These are phyloP conservation scores for Magnolia sinica DNA, from an alignment of 164 flowering plant genomes.

Conservation along the genomic window DNA sequence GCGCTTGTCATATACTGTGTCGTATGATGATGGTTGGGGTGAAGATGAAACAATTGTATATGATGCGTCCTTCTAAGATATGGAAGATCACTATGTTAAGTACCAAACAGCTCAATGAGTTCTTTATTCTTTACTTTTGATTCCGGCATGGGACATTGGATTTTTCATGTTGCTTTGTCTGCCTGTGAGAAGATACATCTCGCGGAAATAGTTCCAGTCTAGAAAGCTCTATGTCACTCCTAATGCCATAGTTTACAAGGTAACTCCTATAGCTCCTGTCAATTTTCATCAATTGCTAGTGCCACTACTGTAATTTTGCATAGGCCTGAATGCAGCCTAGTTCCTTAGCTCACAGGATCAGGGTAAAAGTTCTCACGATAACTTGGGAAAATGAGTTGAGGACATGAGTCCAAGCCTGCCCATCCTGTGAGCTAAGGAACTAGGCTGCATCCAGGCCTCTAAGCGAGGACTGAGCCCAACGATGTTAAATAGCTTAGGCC, in stretches of 20 bases:
- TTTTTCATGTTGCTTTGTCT: conserved; percentile 68
- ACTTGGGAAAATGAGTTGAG: no score
- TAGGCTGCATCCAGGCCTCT: no score
- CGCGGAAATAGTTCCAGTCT: conserved; percentile 57
- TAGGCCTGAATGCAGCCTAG: no score
- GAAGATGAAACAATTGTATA: conserved; percentile 46
- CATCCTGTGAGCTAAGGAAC: no score
- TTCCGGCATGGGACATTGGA: conserved; percentile 82
- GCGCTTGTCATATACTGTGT: conserved; percentile 25
- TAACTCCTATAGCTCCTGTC: conserved; percentile 15
- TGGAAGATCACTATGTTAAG: conserved; percentile 68
- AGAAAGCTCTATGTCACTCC: conserved; percentile 65
- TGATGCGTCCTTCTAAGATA: conserved; percentile 59
- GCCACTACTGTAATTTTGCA: no score
- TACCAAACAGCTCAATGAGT: conserved; percentile 71
- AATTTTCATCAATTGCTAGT: neutral
- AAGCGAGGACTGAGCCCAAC: no score
- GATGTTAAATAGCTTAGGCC: no score
- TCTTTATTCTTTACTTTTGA: conserved; percentile 58
- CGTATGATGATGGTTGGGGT: conserved; percentile 6
- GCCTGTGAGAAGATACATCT: conserved; percentile 57
- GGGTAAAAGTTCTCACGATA: no score
- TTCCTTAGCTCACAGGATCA: no score
- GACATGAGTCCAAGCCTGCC: no score
- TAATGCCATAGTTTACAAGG: conserved; percentile 69